Evolutionary conservation across 495 filamentous ascomycete genomes (phyloP).

Genomic region (Tetracladium setigerum): DNA sequence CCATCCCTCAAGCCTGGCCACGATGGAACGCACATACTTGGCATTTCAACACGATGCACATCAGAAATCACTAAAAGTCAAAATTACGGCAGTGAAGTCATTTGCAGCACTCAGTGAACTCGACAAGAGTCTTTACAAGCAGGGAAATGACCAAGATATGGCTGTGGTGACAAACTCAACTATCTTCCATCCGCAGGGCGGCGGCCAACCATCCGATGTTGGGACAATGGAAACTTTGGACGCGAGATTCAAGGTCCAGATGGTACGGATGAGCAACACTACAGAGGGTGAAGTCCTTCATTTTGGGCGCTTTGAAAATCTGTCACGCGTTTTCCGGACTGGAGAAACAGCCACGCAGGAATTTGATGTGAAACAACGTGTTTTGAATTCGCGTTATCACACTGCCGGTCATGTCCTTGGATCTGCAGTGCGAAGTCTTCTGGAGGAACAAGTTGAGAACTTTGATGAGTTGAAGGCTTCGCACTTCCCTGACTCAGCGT

Average conservation of each 20-base stretch:
- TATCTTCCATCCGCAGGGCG: constrained; percentile 63
- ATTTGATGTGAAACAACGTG: constrained; percentile 45
- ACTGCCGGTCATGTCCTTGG: constrained; percentile 60
- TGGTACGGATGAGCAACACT: constrained; percentile 45
- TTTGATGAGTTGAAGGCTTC: constrained; percentile 56
- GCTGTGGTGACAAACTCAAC: constrained; percentile 49
- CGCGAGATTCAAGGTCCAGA: constrained; percentile 36
- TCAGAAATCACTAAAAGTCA: constrained; percentile 35
- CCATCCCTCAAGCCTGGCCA: too few species aligned
- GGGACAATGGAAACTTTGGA: constrained; percentile 38
- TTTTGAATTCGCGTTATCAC: constrained; percentile 52
- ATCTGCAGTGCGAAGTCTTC: constrained; percentile 44
- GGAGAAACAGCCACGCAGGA: constrained; percentile 37
- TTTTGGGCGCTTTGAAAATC: constrained; percentile 40
- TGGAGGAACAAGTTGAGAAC: constrained; percentile 33
- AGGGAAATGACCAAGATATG: constrained; percentile 34
- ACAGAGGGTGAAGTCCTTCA: constrained; percentile 46
- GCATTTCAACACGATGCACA: constrained; percentile 48
- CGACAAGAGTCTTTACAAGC: constrained; percentile 43
- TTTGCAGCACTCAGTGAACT: constrained; percentile 37
- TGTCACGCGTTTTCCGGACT: constrained; percentile 17
- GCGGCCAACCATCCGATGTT: constrained; percentile 55
- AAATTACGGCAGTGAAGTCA: constrained; percentile 34
- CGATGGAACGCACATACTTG: constrained; percentile 44
- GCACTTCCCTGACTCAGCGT: constrained; percentile 52